Evolutionary conservation across 2,329 filamentous ascomycete species (phyloP).

Genomic region (Calycina marina): DNA sequence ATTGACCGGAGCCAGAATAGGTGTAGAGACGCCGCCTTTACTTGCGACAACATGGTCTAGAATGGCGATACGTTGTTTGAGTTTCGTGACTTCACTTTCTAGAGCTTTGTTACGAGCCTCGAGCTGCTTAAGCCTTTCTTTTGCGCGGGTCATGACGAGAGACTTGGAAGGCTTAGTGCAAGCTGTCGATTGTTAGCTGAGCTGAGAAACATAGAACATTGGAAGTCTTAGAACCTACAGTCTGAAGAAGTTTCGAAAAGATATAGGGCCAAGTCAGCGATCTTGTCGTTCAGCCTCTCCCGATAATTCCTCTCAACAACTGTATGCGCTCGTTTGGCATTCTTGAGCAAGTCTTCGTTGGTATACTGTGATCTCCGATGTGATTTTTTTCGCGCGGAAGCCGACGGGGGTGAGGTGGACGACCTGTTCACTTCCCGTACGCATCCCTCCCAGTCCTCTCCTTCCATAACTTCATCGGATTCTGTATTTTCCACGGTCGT

Average conservation of each 20-base stretch:
- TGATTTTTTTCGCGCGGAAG: background rate
- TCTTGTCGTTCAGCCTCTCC: conserved; percentile 15
- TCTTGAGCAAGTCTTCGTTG: conserved; percentile 5
- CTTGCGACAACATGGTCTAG: conserved; percentile 10
- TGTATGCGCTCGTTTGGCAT: conserved; percentile 13
- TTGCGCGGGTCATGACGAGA: conserved; percentile 14
- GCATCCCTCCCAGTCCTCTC: conserved; percentile 6
- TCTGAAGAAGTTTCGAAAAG: conserved; percentile 14
- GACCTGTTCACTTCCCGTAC: conserved; percentile 2
- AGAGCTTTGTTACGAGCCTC: conserved; percentile 10
- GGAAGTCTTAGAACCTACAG: conserved; percentile 11
- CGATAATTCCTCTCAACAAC: conserved; percentile 15
- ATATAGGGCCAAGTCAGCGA: conserved; percentile 11
- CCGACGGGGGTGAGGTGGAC: background rate
- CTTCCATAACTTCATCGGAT: conserved; percentile 3
- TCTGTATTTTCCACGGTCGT: background rate
- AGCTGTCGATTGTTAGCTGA: conserved; percentile 3
- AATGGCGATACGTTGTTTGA: conserved; percentile 12
- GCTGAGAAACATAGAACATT: too few species aligned
- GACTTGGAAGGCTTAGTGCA: conserved; percentile 15
- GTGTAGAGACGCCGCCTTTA: conserved; percentile 1
- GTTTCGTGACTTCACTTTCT: conserved; percentile 10
- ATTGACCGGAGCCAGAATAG: too few species aligned
- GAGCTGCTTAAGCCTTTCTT: conserved; percentile 13
- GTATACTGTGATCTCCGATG: conserved; percentile 4